Conservation (phyloP, 1,284 basidiomycete genomes). For the Melampsora larici-populina region DNA sequence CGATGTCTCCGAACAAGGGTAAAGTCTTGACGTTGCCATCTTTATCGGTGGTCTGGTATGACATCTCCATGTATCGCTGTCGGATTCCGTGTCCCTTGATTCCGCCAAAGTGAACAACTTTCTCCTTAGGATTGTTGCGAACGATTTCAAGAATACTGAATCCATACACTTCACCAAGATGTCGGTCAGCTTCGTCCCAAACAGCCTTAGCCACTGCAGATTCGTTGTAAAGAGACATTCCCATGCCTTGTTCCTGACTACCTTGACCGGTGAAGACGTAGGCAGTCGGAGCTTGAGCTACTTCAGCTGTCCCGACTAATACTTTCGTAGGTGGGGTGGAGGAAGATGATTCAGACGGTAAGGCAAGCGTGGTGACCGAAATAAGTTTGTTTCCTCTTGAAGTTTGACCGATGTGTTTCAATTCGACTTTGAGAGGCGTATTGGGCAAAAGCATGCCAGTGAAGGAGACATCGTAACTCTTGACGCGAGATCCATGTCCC, state of each 20-base stretch:
- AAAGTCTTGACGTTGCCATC: conserved; percentile 90
- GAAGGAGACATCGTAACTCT: conserved; percentile 85
- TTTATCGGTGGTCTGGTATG: conserved; percentile 78
- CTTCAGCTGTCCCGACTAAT: conserved; percentile 84
- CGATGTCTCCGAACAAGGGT: conserved; percentile 77
- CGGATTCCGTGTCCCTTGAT: conserved; percentile 97
- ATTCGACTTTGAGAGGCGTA: conserved; percentile 79
- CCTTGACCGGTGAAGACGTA: conserved; percentile 99
- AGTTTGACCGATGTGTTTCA: conserved; percentile 85
- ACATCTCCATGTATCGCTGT: conserved; percentile 98
- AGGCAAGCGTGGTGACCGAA: conserved; percentile 82
- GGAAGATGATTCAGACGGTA: conserved; percentile 63
- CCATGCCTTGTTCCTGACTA: conserved; percentile 97
- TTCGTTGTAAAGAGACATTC: conserved; percentile 93
- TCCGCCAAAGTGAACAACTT: conserved; percentile 98
- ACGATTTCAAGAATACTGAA: conserved; percentile 99
- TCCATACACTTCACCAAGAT: conserved; percentile 88
- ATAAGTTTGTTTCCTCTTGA: conserved; percentile 84
- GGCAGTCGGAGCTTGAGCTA: conserved; percentile 84
- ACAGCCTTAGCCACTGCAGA: conserved; percentile 91
- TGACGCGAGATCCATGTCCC: conserved; percentile 83
- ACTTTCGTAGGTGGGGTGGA: conserved; percentile 62
- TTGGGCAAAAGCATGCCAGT: conserved; percentile 97
- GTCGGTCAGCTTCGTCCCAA: conserved; percentile 93
- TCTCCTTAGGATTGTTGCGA: conserved; percentile 92